Evolutionary conservation across 805 yeast genomes (phyloP), one percentile per base, ranked within the genome.

Genomic region (Metschnikowia drakensbergensis): DNA sequence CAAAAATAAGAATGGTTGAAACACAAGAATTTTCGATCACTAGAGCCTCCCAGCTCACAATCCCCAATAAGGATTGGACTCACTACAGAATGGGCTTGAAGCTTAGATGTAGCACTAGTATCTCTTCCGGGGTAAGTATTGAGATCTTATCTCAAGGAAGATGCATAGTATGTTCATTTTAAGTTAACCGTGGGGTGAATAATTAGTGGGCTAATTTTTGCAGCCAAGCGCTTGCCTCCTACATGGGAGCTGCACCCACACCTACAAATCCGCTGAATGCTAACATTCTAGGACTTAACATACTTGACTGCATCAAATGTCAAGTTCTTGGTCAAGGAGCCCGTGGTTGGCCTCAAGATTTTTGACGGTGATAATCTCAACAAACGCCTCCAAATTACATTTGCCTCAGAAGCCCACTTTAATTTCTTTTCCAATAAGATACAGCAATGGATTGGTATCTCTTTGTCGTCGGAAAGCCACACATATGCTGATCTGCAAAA

Each of bases 71-170:
- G 23, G 60, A 57, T 36, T 57, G 60, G 60, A 55, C 58, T 6
- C 60, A 57, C 34, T 57, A 55, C 35, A 55, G 60, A 33, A 58
- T 57, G 60, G 60, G 60, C 7, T 47, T 57, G 34, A 52, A 55
- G 35, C 47, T 57, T 26, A 47, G 56, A 10, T 55, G 58, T 22
- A 42, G 51, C n/a, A 37, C 29, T 22, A 42, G 30, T 39, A 37
- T 44, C 27, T 42, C 49, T 5, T 41, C 50, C 1, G 54, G 56
- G 1, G 53, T 57, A 1, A 37, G 55, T 11, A 33, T 57, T 13
- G 50, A 50, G 1, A 47, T 57, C 2, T 13, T 57, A 3, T 55
- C 58, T 2, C 60, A 57, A 32, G 60, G 60, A 8, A 53, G 46
- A 39, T 42, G 53, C 7, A 57, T 57, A 9, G 60, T 57, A 57